phyloP scores from a whole-genome alignment of 345 rosid genomes.

The Eutrema yunnanense region DNA sequence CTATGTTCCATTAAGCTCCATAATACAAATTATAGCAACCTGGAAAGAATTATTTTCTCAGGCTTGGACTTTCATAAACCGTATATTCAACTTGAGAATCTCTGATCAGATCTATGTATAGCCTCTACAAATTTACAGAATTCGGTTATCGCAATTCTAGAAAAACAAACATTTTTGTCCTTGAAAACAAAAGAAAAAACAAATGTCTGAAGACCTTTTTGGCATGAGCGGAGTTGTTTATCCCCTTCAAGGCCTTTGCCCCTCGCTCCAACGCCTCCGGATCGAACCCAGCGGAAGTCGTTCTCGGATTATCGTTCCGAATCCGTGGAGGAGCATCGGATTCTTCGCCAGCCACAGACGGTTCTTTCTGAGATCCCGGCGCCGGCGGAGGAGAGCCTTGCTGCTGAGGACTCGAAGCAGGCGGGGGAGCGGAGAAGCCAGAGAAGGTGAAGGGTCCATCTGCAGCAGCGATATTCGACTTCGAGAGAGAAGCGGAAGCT shows the following conservation, averaged over 20 bases:
- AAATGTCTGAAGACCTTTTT: slow-evolving; percentile 48
- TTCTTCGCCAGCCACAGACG: slow-evolving; percentile 28
- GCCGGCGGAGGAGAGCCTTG: slow-evolving; percentile 20
- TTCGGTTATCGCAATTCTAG: neutral
- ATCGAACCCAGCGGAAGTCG: slow-evolving; percentile 81
- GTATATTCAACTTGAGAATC: neutral
- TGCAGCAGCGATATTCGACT: slow-evolving; percentile 38
- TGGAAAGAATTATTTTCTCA: neutral
- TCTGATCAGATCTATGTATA: neutral
- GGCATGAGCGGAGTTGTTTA: slow-evolving; percentile 55
- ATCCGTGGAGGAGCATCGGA: slow-evolving; percentile 36
- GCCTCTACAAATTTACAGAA: neutral
- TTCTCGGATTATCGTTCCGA: slow-evolving; percentile 74
- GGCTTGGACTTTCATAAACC: neutral
- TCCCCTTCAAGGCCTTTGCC: slow-evolving; percentile 63
- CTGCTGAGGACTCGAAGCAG: slow-evolving; percentile 27
- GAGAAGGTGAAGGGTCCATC: slow-evolving; percentile 65
- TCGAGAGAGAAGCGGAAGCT: slow-evolving; percentile 50
- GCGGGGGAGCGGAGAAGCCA: slow-evolving; percentile 31
- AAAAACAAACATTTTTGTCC: neutral
- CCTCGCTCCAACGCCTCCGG: slow-evolving; percentile 92
- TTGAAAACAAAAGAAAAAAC: neutral
- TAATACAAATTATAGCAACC: neutral
- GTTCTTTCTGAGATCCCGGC: slow-evolving; percentile 29
- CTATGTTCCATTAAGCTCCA: neutral